phyloP scores from a whole-genome alignment of 768 basidiomycete genomes.

The Leucocoprinus sp. region DNA sequence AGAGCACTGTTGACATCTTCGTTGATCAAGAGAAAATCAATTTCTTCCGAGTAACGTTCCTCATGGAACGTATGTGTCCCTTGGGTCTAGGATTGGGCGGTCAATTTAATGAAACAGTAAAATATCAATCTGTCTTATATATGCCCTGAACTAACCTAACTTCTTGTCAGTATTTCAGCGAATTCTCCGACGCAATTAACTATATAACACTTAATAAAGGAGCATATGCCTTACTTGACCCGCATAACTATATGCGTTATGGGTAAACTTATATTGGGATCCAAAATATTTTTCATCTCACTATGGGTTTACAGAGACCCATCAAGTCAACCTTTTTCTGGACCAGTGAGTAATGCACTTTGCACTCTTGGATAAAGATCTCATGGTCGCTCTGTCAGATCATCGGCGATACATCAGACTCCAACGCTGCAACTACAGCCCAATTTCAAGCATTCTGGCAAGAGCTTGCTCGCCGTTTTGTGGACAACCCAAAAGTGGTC shows the following conservation, averaged over 20 bases:
- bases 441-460: constrained; percentile 36
- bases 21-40: constrained; percentile 42
- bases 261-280: no score
- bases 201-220: constrained; percentile 34
- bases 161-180: constrained; percentile 29
- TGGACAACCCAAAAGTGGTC: constrained; percentile 32
- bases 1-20: constrained; percentile 38
- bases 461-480: constrained; percentile 33
- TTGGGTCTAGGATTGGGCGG: constrained; percentile 30
- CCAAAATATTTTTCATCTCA: no score
- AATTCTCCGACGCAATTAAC: constrained; percentile 35
- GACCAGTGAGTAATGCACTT: constrained; percentile 27
- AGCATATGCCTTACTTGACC: constrained; percentile 35
- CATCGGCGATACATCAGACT: constrained; percentile 36
- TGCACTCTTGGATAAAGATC: background rate
- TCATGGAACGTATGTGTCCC: constrained; percentile 39
- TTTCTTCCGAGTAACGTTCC: constrained; percentile 40
- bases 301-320: no score
- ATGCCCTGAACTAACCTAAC: background rate
- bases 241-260: constrained; percentile 43
- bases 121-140: background rate
- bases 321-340: constrained; percentile 33
- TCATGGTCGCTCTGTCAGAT: constrained; percentile 20
- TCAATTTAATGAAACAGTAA: constrained; percentile 37
- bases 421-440: constrained; percentile 34